phyloP scores from a whole-genome alignment of 169 alveolate species.

The Plasmodium sp. region DNA sequence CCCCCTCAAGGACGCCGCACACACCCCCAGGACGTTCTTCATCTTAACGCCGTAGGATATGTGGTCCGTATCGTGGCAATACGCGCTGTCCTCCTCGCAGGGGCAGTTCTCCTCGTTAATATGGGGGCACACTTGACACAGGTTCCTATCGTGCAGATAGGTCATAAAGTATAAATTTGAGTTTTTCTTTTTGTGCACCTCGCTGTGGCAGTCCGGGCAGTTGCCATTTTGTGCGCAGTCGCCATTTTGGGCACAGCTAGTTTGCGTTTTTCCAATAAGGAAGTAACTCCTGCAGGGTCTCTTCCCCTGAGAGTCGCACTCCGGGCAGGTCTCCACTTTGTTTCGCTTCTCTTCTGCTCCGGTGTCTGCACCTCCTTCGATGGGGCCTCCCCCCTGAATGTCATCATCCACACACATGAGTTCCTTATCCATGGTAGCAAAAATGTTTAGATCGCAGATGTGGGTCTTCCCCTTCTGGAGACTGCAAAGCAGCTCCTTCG shows the following conservation, averaged over 20 bases:
- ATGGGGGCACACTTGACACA: slow-evolving; percentile 15
- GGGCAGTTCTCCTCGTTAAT: slow-evolving; percentile 15
- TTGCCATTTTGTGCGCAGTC: not conserved
- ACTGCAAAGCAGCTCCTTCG: not conserved
- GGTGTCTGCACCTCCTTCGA: not conserved
- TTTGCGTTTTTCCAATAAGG: not conserved
- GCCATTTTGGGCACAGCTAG: not conserved
- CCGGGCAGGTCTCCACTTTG: not conserved
- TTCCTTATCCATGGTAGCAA: not conserved
- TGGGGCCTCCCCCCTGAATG: not conserved
- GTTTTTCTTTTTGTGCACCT: slow-evolving; percentile 28
- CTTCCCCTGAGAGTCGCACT: not conserved
- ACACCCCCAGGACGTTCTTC: not conserved
- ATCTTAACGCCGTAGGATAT: slow-evolving; percentile 6
- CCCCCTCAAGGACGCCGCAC: not conserved
- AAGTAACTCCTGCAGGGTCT: slow-evolving; percentile 26
- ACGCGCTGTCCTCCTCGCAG: slow-evolving; percentile 1
- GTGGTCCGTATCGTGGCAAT: slow-evolving; percentile 47
- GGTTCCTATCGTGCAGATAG: slow-evolving; percentile 10
- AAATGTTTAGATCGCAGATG: not conserved
- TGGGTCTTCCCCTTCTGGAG: not conserved
- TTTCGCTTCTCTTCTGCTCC: not conserved
- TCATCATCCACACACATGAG: not conserved
- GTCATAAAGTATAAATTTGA: slow-evolving; percentile 14
- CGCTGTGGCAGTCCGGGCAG: slow-evolving; percentile 30